Evolutionary conservation across 1,284 basidiomycete genomes (phyloP), one percentile per base, ranked within the genome.

Genomic region (Boletus holoroseus): DNA sequence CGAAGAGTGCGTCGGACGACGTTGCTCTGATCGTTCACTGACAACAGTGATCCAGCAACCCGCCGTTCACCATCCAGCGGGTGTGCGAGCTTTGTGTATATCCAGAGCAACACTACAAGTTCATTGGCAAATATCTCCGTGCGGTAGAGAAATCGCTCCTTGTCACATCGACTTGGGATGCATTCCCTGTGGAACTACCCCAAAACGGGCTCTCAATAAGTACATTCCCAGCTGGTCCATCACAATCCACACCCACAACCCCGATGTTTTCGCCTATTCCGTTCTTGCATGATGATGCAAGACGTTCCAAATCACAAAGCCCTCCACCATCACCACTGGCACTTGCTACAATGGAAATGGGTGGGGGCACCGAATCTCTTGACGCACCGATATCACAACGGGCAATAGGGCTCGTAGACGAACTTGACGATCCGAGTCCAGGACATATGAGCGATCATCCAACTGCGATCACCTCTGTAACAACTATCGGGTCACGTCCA

Each of bases 61-160:
- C 91, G 0, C 94, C 94, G 3, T 97, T 96, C 70, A 95, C 94
- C 4, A 86, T 96, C 46, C 94, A 97, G 68, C 84, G 94, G 32
- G 70, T 96, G 15, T 91, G 88, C 60, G 93, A 96, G 64, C 79
- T 97, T n/a, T 82, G 85, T 40, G 58, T 86, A 7, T 69, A 78
- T 30, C 92, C 93, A 3, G 76, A 76, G 54, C 71, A 76, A 44
- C 78, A 90, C 57, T 94, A 96, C 74, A 83, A 76, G 36, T 78
- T 79, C 24, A 71, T 91, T 5, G 91, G 93, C 41, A 96, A 96
- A 71, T 96, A 94, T 67, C 76, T 95, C 20, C 88, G 94, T 9
- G 93, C 94, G 0, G 72, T 96, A 11, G 90, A 94, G 61, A 90
- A 89, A 62, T 76, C 86, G 13, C 72, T 94, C 16, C 83, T 91